Percentiles rank a stretch among this genome's conserved stretches.
phyloP scores from a whole-genome alignment of 495 filamentous ascomycete genomes.

The Parathielavia appendiculata region DNA sequence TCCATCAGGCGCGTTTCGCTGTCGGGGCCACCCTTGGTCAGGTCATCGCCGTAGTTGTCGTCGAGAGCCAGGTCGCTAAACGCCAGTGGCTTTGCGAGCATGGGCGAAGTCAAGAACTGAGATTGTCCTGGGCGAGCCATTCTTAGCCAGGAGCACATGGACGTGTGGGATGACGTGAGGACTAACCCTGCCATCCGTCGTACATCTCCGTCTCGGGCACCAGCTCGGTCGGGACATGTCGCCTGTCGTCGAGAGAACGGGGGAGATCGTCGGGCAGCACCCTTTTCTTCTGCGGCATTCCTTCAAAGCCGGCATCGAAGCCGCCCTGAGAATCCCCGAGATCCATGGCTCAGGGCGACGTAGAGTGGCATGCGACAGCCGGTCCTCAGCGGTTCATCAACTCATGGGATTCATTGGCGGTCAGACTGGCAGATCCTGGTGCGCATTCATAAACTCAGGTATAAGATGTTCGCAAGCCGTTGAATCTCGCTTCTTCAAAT shows the following conservation, averaged over 20 bases:
- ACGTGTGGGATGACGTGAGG: conserved; percentile 12
- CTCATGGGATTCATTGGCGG: conserved; percentile 3
- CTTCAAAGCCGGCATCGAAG: conserved; percentile 34
- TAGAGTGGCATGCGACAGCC: conserved; percentile 22
- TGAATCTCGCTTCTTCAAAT: not conserved
- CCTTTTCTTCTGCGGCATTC: conserved; percentile 34
- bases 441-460: not conserved
- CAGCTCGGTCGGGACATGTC: conserved; percentile 49
- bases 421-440: not conserved
- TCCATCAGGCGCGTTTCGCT: conserved; percentile 85
- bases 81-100: conserved; percentile 72
- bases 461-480: too few species aligned
- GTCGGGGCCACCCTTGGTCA: conserved; percentile 58
- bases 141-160: conserved; percentile 24
- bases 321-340: conserved; percentile 49
- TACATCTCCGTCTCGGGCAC: conserved; percentile 91
- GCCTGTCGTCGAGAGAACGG: conserved; percentile 82
- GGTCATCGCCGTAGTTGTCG: conserved; percentile 56
- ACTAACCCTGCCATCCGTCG: conserved; percentile 94
- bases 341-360: conserved; percentile 47
- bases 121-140: conserved; percentile 68
- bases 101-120: conserved; percentile 82
- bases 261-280: conserved; percentile 81
- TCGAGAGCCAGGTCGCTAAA: conserved; percentile 61
- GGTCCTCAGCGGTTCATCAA: conserved; percentile 6